Conservation (phyloP, 352 stramenopile genomes). For the Phytophthora hibernalis region DNA sequence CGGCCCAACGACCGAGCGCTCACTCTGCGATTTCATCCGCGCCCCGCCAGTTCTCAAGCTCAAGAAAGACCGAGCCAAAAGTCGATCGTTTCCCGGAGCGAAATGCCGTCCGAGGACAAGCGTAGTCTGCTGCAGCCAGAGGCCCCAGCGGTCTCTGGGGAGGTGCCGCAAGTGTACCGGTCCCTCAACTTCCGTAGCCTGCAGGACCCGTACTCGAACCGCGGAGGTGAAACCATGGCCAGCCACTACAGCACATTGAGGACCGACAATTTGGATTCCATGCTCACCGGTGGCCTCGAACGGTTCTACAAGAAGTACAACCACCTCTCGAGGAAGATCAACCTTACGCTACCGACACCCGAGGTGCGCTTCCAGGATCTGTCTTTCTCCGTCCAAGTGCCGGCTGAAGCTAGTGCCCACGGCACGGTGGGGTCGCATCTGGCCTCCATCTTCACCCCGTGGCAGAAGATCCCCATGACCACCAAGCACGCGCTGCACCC, state of each 20-base stretch:
- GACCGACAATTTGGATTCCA: slow-evolving; percentile 58
- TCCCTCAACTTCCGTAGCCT: slow-evolving; percentile 74
- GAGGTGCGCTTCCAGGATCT: slow-evolving; percentile 77
- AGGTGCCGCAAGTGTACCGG: slow-evolving; percentile 49
- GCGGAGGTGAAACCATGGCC: slow-evolving; percentile 47
- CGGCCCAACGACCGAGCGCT: neutral
- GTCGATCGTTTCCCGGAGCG: neutral
- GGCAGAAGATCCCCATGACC: slow-evolving; percentile 48
- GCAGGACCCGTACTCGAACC: slow-evolving; percentile 70
- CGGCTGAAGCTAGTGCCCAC: slow-evolving; percentile 44
- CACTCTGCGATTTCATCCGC: neutral
- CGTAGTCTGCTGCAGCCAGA: slow-evolving; percentile 41
- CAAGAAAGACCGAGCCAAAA: neutral
- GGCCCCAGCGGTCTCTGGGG: slow-evolving; percentile 25
- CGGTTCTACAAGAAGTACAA: slow-evolving; percentile 82
- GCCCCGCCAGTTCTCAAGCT: neutral
- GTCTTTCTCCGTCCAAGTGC: slow-evolving; percentile 61
- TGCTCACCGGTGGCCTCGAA: slow-evolving; percentile 66
- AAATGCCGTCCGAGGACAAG: slow-evolving; percentile 26
- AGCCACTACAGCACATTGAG: slow-evolving; percentile 61
- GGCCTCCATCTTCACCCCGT: slow-evolving; percentile 55
- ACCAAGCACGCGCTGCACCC: slow-evolving; percentile 64
- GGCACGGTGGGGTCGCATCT: slow-evolving; percentile 67
- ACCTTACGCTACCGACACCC: slow-evolving; percentile 60
- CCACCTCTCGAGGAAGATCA: slow-evolving; percentile 62